phyloP scores from a whole-genome alignment of 768 basidiomycete species.

The Galerina sulciceps region DNA sequence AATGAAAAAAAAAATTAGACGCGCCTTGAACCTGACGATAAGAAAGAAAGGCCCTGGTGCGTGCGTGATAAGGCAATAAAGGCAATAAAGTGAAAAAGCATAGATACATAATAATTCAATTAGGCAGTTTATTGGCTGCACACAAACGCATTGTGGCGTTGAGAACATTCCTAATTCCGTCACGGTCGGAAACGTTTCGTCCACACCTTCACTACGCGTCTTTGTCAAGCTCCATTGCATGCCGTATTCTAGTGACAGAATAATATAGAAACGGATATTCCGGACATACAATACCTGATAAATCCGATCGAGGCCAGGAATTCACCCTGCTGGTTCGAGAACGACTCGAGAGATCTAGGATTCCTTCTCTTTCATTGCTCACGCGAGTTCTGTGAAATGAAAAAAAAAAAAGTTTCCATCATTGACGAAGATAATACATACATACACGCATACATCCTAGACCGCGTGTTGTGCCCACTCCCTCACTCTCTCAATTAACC shows the following conservation, averaged over 20 bases:
- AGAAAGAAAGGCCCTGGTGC: background rate
- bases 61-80: conserved; percentile 1
- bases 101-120: background rate
- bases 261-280: conserved; percentile 21
- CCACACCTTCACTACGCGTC: background rate
- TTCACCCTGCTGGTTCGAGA: background rate
- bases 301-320: conserved; percentile 1
- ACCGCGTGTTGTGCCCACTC: background rate
- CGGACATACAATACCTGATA: conserved; percentile 17
- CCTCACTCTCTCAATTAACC: background rate
- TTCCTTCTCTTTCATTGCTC: background rate
- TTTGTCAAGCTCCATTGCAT: conserved; percentile 6
- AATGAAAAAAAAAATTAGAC: conserved; percentile 1
- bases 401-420: conserved; percentile 9
- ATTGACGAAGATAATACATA: conserved; percentile 14
- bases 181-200: conserved; percentile 9
- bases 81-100: background rate
- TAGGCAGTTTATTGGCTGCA: conserved; percentile 3
- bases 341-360: background rate
- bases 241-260: conserved; percentile 6
- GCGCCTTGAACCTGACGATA: conserved; percentile 10
- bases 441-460: conserved; percentile 9
- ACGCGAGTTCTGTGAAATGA: conserved; percentile 4
- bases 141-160: conserved; percentile 3
- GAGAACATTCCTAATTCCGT: conserved; percentile 1